Evolutionary conservation across 1,284 basidiomycete species (phyloP), one percentile per base, ranked within the genome.

Genomic region (Pascua sp.): DNA sequence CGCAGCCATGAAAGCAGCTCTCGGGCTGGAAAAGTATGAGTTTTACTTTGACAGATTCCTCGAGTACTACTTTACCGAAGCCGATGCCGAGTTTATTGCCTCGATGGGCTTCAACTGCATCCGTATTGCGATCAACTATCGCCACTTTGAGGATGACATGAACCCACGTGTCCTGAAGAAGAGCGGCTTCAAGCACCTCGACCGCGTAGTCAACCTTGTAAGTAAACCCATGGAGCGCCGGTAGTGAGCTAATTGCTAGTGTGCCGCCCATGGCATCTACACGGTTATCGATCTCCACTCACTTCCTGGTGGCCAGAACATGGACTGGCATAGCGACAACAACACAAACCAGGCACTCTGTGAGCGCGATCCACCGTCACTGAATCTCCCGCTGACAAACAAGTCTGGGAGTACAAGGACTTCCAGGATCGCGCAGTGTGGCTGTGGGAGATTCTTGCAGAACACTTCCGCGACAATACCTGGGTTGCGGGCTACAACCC

Each of bases 391-490:
- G 17, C 56, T 58, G 36, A 54, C 38, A 2, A 85, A 7, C 75
- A 79, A 65, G 86, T 89, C 76, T 89, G 86, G 86, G 78, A 78
- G 11, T 86, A 88, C 77, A 87, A 83, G 64, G 86, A 89, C 70
- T 88, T 88, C 72, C 86, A 89, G 71, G 86, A 89, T 68, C 80
- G 87, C 5, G 72, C 84, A 3, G 76, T 88, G 43, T 83, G 83
- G 82, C 80, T 89, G 37, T 89, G 88, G 87, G 80, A 79, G 51
- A 76, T 85, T 65, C 77, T 89, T n/a, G 85, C 87, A 0, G 52
- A 46, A 41, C 84, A 83, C 64, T 88, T 89, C 76, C 83, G 79
- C 55, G 80, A 81, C 55, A 85, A 89, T 67, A 72, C 80, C 45
- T 89, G 87, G 87, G 73, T 79, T 16, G 70, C 70, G 16, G 71